Percentiles rank a stretch among this genome's conserved stretches.
phyloP scores from a whole-genome alignment of 257 asterid species.

The Salvia miltiorrhiza region DNA sequence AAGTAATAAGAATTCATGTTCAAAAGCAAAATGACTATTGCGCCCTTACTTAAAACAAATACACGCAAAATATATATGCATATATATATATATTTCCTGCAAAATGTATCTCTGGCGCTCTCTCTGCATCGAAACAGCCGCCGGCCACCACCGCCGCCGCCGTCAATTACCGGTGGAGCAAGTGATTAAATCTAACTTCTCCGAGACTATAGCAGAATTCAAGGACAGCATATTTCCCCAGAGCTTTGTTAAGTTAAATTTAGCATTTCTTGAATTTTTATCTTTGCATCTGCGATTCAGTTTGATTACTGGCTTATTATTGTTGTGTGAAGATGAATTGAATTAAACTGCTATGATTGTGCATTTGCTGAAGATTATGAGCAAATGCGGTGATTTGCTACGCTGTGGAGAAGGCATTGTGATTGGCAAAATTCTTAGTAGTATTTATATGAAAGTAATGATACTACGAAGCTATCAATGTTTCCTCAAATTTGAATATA shows the following conservation, averaged over 20 bases:
- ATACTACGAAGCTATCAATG: neutral
- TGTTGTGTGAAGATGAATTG: neutral
- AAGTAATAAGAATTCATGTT: too few species aligned
- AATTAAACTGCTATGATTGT: neutral
- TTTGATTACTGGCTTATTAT: neutral
- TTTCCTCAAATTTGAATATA: neutral
- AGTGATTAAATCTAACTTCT: constrained; percentile 63
- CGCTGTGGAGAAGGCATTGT: neutral
- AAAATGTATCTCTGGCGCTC: constrained; percentile 49
- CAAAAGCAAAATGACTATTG: too few species aligned
- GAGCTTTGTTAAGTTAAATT: constrained; percentile 4
- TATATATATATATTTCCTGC: too few species aligned
- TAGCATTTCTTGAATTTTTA: neutral
- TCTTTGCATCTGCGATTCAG: neutral
- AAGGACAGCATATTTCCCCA: constrained; percentile 31
- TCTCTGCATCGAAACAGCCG: constrained; percentile 49
- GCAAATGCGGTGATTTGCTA: constrained; percentile 4
- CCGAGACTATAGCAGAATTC: constrained; percentile 47
- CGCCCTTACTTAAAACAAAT: too few species aligned
- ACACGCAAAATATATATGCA: too few species aligned
- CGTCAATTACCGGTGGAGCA: constrained; percentile 56
- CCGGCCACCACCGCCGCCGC: constrained; percentile 24
- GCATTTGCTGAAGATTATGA: neutral
- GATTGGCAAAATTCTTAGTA: neutral
- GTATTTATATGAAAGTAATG: neutral